Base-by-base conservation (phyloP, 163 green algal genomes). In the Chlorella variabilis region DNA sequence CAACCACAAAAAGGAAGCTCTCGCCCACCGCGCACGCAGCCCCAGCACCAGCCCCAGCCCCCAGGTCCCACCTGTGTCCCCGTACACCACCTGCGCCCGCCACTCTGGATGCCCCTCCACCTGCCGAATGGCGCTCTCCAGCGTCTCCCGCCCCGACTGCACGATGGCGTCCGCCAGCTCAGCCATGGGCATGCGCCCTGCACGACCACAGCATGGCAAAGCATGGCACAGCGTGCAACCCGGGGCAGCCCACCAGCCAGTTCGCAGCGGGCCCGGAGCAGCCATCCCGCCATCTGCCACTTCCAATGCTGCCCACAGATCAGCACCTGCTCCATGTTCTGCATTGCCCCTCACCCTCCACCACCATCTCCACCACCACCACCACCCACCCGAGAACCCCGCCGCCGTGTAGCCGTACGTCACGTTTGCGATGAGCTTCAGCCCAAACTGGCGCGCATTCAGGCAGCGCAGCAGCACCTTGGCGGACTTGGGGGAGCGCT, bases 381-480 rank as follows among this genome's bases (percentile, higher is more conserved):
- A n/a, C n/a, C n/a, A 39, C 73, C 38, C 56, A 80, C 84, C 87
- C 4, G 89, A 96, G 88, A 98, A 98, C 49, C 91, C 91, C 1
- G 96, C 96, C 18, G 89, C 87, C 13, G 96, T 94, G 89, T 99
- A 93, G 77, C 93, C 90, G 90, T 98, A 98, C 0, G 92, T 98
- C 48, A 98, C 95, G 86, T 98, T 98, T 63, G 95, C 93, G 65
- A 98, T 97, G 39, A 98, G 92, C 88, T 99, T 99, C 56, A 99
- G 90, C 13, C 88, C 93, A 84, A 99, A 97, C 91, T 99, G 96
- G 4, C 96, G 91, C 4, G 95, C 93, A 81, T 98, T 98, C 21
- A 98, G 88, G 58, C 86, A 87, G 67, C 93, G 91, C 54, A 88
- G 82, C 49, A 86, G 54, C 48, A 86, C 89, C 78, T 90, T 88